These are phyloP conservation scores for Suillus lakei DNA, from an alignment of 768 basidiomycete species.

Conservation along the genomic window DNA sequence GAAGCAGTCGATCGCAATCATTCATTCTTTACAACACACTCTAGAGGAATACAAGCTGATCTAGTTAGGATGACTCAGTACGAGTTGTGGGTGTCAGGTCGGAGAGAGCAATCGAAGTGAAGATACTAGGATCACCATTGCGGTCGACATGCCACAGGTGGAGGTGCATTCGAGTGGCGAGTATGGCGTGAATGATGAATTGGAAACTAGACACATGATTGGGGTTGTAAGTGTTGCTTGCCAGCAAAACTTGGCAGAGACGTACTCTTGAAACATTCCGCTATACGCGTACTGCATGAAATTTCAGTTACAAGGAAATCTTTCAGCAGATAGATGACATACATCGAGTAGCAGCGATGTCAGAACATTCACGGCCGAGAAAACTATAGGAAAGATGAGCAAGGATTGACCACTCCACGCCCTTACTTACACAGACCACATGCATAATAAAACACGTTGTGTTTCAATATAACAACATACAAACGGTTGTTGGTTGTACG, in stretches of 20 bases:
- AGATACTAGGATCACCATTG: neutral
- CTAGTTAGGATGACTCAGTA: neutral
- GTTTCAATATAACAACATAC: conserved; percentile 6
- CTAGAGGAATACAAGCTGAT: neutral
- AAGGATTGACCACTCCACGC: no score
- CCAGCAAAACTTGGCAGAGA: neutral
- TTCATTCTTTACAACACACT: neutral
- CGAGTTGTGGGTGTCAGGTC: neutral
- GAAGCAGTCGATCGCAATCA: neutral
- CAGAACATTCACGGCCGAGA: conserved; percentile 9
- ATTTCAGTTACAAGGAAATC: neutral
- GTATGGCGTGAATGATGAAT: conserved; percentile 8
- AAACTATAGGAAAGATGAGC: neutral
- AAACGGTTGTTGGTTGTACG: neutral
- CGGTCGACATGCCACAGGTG: conserved; percentile 2
- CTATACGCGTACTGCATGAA: conserved; percentile 10
- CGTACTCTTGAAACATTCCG: conserved; percentile 13
- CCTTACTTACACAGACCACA: conserved; percentile 12
- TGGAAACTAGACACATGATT: conserved; percentile 5
- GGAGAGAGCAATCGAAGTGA: neutral
- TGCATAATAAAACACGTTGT: conserved; percentile 12
- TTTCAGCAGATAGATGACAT: neutral
- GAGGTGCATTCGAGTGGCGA: conserved; percentile 13
- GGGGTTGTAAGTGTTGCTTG: neutral
- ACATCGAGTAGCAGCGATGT: conserved; percentile 10